These are phyloP conservation scores for Barbarea vulgaris DNA, from an alignment of 345 rosid species.

Conservation along the genomic window DNA sequence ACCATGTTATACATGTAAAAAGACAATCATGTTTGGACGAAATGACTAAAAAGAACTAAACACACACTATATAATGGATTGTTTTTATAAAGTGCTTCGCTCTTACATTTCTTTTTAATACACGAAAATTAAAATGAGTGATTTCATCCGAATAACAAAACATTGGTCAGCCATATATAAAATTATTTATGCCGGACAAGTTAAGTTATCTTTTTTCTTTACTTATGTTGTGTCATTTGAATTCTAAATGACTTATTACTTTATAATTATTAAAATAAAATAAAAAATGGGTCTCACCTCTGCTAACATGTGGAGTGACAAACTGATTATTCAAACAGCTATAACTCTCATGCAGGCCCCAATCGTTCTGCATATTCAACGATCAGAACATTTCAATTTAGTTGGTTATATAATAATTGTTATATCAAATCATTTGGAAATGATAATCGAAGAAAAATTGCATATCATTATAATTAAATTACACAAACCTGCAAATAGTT, in stretches of 20 bases:
- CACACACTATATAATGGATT: no score
- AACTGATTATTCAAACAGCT: conserved; percentile 48
- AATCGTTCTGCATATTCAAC: conserved; percentile 51
- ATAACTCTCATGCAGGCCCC: conserved; percentile 62
- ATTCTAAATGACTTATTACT: no score
- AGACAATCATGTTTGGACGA: neutral
- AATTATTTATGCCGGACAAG: neutral
- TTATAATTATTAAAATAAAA: neutral
- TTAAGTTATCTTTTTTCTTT: neutral
- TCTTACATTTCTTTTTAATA: neutral
- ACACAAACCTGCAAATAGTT: conserved; percentile 30
- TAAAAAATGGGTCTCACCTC: conserved; percentile 44
- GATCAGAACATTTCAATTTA: conserved; percentile 1
- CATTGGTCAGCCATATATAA: neutral
- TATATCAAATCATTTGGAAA: conserved; percentile 26
- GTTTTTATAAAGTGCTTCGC: neutral
- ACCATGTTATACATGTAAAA: neutral
- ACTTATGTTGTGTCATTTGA: neutral
- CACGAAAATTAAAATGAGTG: neutral
- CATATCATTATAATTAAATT: neutral
- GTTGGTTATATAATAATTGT: neutral
- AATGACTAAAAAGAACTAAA: neutral
- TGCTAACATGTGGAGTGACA: conserved; percentile 32
- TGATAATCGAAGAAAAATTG: conserved; percentile 11
- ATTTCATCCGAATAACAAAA: neutral